A percentile compares a stretch with the other conserved stretches of the same genome.
Conservation (phyloP, 2,329 filamentous ascomycete genomes). For the Paracamarosporium sp. region DNA sequence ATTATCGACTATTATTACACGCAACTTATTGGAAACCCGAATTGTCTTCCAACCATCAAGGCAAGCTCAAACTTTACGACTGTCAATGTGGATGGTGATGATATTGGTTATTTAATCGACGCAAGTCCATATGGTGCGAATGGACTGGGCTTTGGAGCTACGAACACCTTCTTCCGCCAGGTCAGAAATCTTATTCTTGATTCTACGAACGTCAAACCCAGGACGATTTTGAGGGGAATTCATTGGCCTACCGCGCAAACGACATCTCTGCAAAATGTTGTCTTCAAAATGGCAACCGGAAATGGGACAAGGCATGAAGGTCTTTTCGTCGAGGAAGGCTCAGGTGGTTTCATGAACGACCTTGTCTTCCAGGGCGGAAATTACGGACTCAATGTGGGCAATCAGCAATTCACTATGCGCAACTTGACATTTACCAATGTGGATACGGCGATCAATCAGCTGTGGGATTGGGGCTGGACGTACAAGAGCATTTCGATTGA, state of each 20-base stretch:
- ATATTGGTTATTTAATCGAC: slow-evolving; percentile 56
- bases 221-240: slow-evolving; percentile 53
- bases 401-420: slow-evolving; percentile 63
- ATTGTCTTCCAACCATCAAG: slow-evolving; percentile 61
- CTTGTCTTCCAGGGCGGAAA: slow-evolving; percentile 53
- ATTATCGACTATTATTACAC: slow-evolving; percentile 71
- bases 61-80: slow-evolving; percentile 58
- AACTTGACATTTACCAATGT: slow-evolving; percentile 62
- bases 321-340: slow-evolving; percentile 52
- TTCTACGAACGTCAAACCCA: slow-evolving; percentile 56
- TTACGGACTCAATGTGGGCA: slow-evolving; percentile 51
- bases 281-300: slow-evolving; percentile 52
- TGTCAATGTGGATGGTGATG: background rate
- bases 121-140: slow-evolving; percentile 57
- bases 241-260: slow-evolving; percentile 56
- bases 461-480: slow-evolving; percentile 68
- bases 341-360: slow-evolving; percentile 56
- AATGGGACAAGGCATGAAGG: slow-evolving; percentile 56
- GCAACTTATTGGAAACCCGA: slow-evolving; percentile 67
- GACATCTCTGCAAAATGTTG: slow-evolving; percentile 53
- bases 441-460: slow-evolving; percentile 61
- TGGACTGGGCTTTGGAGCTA: slow-evolving; percentile 53
- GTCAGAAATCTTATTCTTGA: slow-evolving; percentile 72
- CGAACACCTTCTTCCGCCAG: slow-evolving; percentile 70
- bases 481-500: slow-evolving; percentile 59